Evolutionary conservation across 1,139 yeast species (phyloP).

Genomic region (Nadsonia commutata): DNA sequence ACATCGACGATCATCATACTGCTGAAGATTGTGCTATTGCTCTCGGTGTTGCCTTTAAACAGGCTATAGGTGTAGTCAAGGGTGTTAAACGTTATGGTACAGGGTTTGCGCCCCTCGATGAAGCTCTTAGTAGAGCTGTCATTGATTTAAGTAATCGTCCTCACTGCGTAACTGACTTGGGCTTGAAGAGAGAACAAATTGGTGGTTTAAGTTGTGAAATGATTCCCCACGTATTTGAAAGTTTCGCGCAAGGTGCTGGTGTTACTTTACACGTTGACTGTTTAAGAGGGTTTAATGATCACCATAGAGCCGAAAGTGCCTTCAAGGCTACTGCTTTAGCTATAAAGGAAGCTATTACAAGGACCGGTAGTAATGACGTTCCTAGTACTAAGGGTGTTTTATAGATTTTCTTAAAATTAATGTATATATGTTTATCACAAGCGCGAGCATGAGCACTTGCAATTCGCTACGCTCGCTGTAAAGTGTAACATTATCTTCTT

Average conservation of each 20-base stretch:
- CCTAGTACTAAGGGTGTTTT: conserved; percentile 96
- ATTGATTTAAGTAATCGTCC: conserved; percentile 91
- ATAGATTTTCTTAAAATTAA: no score
- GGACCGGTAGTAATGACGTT: conserved; percentile 76
- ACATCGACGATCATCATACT: conserved; percentile 93
- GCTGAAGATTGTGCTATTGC: conserved; percentile 94
- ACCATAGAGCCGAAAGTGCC: conserved; percentile 91
- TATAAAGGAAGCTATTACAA: conserved; percentile 66
- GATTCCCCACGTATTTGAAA: conserved; percentile 92
- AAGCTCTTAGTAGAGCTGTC: conserved; percentile 87
- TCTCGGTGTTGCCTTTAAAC: conserved; percentile 74
- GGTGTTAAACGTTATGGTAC: conserved; percentile 91
- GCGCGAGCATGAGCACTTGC: no score
- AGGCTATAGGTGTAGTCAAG: conserved; percentile 75
- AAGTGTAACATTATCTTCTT: no score
- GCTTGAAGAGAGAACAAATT: conserved; percentile 79
- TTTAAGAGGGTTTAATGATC: conserved; percentile 84
- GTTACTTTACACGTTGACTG: conserved; percentile 91
- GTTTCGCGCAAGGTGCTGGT: conserved; percentile 85
- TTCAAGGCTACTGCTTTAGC: conserved; percentile 94
- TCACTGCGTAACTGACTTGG: conserved; percentile 76
- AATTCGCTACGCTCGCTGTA: no score
- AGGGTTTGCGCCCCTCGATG: conserved; percentile 93
- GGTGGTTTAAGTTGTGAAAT: conserved; percentile 89
- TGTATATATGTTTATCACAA: no score